Evolutionary conservation across 371 early-diverging fungal species (phyloP).

Genomic region (Aphelidium insulamus): DNA sequence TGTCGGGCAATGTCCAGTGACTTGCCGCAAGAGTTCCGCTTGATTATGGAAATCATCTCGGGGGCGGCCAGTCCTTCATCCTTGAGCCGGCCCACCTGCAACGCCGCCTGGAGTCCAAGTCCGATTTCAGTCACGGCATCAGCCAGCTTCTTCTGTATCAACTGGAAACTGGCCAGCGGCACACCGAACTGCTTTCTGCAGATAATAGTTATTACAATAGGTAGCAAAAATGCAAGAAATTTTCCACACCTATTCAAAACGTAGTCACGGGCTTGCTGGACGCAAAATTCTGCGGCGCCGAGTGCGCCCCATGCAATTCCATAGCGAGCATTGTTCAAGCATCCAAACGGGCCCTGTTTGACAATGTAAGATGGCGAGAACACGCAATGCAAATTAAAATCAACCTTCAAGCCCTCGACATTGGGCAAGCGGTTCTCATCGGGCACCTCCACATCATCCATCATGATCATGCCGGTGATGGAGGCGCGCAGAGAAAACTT

Average conservation of each 20-base stretch:
- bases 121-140: slow-evolving; percentile 86
- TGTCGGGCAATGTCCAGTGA: slow-evolving; percentile 77
- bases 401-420: slow-evolving; percentile 57
- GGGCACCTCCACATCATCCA: slow-evolving; percentile 90
- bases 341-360: slow-evolving; percentile 77
- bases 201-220: slow-evolving; percentile 3
- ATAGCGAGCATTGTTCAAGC: slow-evolving; percentile 90
- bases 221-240: neutral
- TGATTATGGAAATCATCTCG: slow-evolving; percentile 91
- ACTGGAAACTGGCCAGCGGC: slow-evolving; percentile 84
- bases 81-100: slow-evolving; percentile 86
- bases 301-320: slow-evolving; percentile 95
- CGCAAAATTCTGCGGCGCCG: slow-evolving; percentile 88
- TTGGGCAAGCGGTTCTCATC: slow-evolving; percentile 68
- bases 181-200: slow-evolving; percentile 82
- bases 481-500: slow-evolving; percentile 89
- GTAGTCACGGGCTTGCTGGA: slow-evolving; percentile 72
- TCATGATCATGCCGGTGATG: slow-evolving; percentile 92
- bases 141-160: slow-evolving; percentile 92
- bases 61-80: slow-evolving; percentile 64
- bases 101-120: slow-evolving; percentile 66
- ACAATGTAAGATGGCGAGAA: neutral
- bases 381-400: neutral
- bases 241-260: slow-evolving; percentile 30
- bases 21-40: slow-evolving; percentile 91